Base-by-base conservation (phyloP, 2,329 filamentous ascomycete genomes). In the Balansia obtecta region DNA sequence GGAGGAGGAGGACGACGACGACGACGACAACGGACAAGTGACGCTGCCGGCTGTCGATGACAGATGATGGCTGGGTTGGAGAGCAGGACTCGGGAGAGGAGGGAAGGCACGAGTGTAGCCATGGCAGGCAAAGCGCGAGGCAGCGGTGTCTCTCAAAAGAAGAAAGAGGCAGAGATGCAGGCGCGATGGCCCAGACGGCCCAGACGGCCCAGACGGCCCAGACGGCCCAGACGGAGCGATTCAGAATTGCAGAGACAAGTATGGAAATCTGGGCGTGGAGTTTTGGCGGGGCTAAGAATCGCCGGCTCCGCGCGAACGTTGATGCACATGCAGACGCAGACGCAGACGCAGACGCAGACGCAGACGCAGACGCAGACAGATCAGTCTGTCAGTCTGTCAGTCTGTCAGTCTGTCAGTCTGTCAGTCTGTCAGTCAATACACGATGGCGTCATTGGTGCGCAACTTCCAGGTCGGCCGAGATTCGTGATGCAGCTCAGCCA, bases 221-320 rank as follows among this genome's bases (percentile, higher is more conserved):
- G n/a, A 11, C 39, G n/a, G 39, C 11, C 11, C 34, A 20, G 45
- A 32, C 34, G 15, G 3, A 22, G 20, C 20, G n/a, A 22, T 22
- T 22, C 20, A 22, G 20, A 22, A 22, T 22, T 22, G 20, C 20
- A 22, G 20, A 22, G 2, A 22, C 20, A 22, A 3, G 2, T 13
- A 13, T 30, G 18, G 34, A 41, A 18, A 18, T 27, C n/a, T 49
- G 16, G 39, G 18, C 7, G 34, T 20, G 41, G 34, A 10, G 27
- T 27, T 30, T 46, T 46, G 44, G 32, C 51, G 51, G 51, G 39
- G 37, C 32, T 38, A 52, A 45, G 51, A 52, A 45, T 50, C n/a
- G 51, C 51, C 51, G 51, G 48, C 51, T 45, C 51, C 51, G 51
- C 20, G 20, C 9, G 16, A 4, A 39, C 13, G 9, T 12, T n/a